Evolutionary conservation across 768 basidiomycete genomes (phyloP), one percentile per base, ranked within the genome.

Genomic region (Lactarius tabidus): DNA sequence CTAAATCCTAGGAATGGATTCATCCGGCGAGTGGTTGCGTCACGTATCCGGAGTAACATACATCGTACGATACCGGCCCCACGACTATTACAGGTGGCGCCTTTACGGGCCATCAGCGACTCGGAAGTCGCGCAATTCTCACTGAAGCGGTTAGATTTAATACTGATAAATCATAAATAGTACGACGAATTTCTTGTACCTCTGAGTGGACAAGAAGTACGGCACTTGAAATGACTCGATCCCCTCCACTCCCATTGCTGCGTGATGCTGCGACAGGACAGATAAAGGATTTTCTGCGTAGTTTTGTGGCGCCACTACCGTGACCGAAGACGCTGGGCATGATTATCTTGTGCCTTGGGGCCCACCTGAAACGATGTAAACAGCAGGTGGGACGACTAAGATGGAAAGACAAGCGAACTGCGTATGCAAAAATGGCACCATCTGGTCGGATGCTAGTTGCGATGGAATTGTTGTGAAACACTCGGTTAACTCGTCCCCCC

Each of bases 391-490:
- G 48, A 23, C 23, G 56, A 15, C 56, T 14, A 56, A 33, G 48
- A 26, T 51, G 29, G 55, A 20, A 33, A 38, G 26, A 36, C 58
- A 26, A 20, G 51, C 15, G 17, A 29, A 35, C 63, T n/a, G 26
- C 26, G 48, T 18, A 43, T 8, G 54, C 38, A 53, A 26, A 41
- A 41, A 52, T 38, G 31, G 39, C 41, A 54, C 10, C 35, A 45
- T 38, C 17, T 33, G 17, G 35, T 9, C 38, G 29, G 45, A 15
- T 26, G 28, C 41, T 12, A n/a, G 39, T 18, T 62, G 26, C 3
- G 65, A 57, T 62, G 58, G 45, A 20, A 48, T 45, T 14, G 15
- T 64, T 33, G 39, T 26, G 9, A 28, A 59, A 43, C 35, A 4
- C 58, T 45, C 58, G 57, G 58, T 26, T 59, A 15, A 53, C 20